Evolutionary conservation across 768 basidiomycete species (phyloP).

Genomic region (Tulasnella sp.): DNA sequence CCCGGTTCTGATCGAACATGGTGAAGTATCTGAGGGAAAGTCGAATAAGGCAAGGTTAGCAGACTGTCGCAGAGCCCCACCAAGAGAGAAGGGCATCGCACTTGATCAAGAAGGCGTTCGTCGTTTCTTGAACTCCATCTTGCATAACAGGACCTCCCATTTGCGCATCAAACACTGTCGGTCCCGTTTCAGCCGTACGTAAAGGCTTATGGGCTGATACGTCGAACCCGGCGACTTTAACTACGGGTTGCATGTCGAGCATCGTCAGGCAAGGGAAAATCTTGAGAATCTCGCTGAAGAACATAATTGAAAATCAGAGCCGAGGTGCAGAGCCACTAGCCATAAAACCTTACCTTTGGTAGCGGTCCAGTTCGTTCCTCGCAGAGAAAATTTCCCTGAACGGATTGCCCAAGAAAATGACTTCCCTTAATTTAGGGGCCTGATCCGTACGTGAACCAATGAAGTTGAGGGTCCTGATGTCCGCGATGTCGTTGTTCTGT

Average conservation of each 20-base stretch:
- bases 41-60: background rate
- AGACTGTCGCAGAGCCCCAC: background rate
- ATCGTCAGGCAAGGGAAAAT: conserved; percentile 79
- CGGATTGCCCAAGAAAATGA: conserved; percentile 73
- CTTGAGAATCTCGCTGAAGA: conserved; percentile 34
- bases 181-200: background rate
- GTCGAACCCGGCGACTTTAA: conserved; percentile 62
- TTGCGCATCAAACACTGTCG: background rate
- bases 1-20: conserved; percentile 72
- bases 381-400: conserved; percentile 39
- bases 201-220: background rate
- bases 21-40: conserved; percentile 72
- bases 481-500: conserved; percentile 66
- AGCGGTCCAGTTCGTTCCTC: background rate
- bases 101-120: background rate
- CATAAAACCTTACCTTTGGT: background rate
- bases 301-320: background rate
- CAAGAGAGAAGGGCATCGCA: conserved; percentile 24
- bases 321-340: background rate
- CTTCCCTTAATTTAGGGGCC: conserved; percentile 50
- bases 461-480: conserved; percentile 66
- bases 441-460: conserved; percentile 37
- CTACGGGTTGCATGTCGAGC: conserved; percentile 76
- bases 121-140: background rate
- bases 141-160: background rate